Conservation (phyloP, 495 filamentous ascomycete species). For the Penicillium dipodomyicola region DNA sequence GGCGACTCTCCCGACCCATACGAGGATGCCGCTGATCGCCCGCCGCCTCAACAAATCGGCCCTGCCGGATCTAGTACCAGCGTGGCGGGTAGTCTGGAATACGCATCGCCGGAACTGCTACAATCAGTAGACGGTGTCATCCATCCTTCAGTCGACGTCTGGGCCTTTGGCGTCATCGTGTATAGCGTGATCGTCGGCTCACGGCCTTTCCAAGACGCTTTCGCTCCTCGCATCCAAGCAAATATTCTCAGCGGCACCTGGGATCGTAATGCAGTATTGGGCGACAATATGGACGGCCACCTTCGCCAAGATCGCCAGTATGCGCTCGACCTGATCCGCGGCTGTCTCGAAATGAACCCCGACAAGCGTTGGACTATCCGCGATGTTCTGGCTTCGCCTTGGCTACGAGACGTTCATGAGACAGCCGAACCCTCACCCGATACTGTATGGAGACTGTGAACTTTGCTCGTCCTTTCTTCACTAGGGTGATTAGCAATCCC, state of each 20-base stretch:
- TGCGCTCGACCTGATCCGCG: conserved; percentile 50
- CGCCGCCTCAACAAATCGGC: conserved; percentile 50
- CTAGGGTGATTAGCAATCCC: neutral
- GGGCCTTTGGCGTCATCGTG: conserved; percentile 69
- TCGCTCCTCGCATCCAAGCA: conserved; percentile 56
- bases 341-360: conserved; percentile 53
- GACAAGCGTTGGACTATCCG: conserved; percentile 53
- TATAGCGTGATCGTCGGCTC: conserved; percentile 63
- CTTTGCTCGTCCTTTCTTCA: neutral
- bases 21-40: conserved; percentile 46
- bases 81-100: conserved; percentile 63
- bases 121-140: conserved; percentile 47
- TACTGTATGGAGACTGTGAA: conserved; percentile 39
- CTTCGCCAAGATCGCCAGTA: conserved; percentile 33
- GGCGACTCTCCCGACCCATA: conserved; percentile 49
- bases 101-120: conserved; percentile 62
- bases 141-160: conserved; percentile 62
- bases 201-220: conserved; percentile 63
- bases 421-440: conserved; percentile 27
- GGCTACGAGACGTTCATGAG: conserved; percentile 48
- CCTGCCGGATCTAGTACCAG: conserved; percentile 56
- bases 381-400: conserved; percentile 52
- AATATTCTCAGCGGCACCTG: conserved; percentile 64
- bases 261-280: conserved; percentile 53
- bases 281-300: conserved; percentile 23